Percentiles rank a stretch among this genome's conserved stretches.
Conservation (phyloP, 768 basidiomycete species). For the Jaapia argillacea region DNA sequence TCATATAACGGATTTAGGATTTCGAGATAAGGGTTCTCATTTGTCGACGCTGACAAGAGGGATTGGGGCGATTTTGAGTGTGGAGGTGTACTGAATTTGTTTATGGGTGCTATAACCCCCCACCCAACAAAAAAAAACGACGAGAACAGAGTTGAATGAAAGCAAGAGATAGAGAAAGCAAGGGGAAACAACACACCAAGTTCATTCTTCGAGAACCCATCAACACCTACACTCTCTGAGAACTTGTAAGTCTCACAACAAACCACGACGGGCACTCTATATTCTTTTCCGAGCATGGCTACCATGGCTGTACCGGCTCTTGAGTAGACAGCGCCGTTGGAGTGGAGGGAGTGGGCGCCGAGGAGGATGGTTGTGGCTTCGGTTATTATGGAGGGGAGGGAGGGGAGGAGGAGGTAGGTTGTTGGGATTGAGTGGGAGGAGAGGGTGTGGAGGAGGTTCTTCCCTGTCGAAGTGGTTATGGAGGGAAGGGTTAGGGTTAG, state of each 20-base stretch:
- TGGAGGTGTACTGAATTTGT: slow-evolving; percentile 3
- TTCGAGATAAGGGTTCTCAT: slow-evolving; percentile 47
- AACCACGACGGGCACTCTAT: slow-evolving; percentile 87
- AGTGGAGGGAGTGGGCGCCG: slow-evolving; percentile 90
- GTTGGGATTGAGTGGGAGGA: slow-evolving; percentile 66
- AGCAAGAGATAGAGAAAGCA: neutral
- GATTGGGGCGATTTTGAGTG: too few relatives aligned
- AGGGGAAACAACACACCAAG: slow-evolving; percentile 47
- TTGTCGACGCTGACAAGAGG: slow-evolving; percentile 14
- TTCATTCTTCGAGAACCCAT: slow-evolving; percentile 95
- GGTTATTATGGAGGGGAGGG: slow-evolving; percentile 69
- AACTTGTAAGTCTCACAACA: slow-evolving; percentile 99
- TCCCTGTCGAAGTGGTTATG: too few relatives aligned
- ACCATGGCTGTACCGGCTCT: slow-evolving; percentile 93
- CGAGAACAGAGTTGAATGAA: slow-evolving; percentile 25
- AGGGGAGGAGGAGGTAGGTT: slow-evolving; percentile 87
- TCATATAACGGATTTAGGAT: slow-evolving; percentile 88
- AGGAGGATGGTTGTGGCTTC: slow-evolving; percentile 80
- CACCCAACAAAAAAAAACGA: slow-evolving; percentile 18
- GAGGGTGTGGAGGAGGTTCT: slow-evolving; percentile 62
- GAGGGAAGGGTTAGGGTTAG: too few relatives aligned
- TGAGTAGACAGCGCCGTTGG: slow-evolving; percentile 90
- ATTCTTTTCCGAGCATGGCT: slow-evolving; percentile 89
- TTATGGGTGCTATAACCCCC: slow-evolving; percentile 22
- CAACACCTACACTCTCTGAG: slow-evolving; percentile 84